Percentiles rank a stretch among this genome's conserved stretches.
Evolutionary conservation across 2,329 filamentous ascomycete genomes (phyloP).

Genomic region (Colletotrichum incanum): DNA sequence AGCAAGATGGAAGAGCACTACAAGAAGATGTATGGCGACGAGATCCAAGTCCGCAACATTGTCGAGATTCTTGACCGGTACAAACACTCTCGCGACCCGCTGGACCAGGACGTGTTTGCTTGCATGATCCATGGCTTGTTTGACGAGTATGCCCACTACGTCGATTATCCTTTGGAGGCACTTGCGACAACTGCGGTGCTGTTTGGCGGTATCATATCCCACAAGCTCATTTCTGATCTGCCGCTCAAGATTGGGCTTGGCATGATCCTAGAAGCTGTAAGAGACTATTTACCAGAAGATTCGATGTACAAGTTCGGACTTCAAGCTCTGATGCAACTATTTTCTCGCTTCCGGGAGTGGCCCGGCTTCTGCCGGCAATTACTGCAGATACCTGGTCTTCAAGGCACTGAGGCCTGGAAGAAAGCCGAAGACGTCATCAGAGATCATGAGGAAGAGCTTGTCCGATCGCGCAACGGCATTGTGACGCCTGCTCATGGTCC

Average conservation of each 20-base stretch:
- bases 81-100: slow-evolving; percentile 86
- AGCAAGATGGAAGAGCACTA: slow-evolving; percentile 97
- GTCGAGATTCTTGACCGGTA: slow-evolving; percentile 88
- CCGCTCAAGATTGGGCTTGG: slow-evolving; percentile 94
- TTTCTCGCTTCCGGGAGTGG: slow-evolving; percentile 90
- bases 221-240: slow-evolving; percentile 90
- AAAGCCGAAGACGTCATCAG: slow-evolving; percentile 87
- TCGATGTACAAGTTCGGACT: slow-evolving; percentile 99
- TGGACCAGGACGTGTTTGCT: slow-evolving; percentile 94
- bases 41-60: slow-evolving; percentile 88
- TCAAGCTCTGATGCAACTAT: slow-evolving; percentile 92
- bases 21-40: slow-evolving; percentile 96
- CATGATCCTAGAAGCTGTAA: slow-evolving; percentile 97
- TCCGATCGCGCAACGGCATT: slow-evolving; percentile 69
- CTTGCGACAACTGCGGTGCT: slow-evolving; percentile 95
- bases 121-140: slow-evolving; percentile 99
- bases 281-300: slow-evolving; percentile 85
- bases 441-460: slow-evolving; percentile 74
- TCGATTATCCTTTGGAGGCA: slow-evolving; percentile 96
- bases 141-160: slow-evolving; percentile 96
- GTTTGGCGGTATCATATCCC: slow-evolving; percentile 96
- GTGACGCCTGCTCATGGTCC: slow-evolving; percentile 54
- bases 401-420: slow-evolving; percentile 86
- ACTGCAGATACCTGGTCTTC: slow-evolving; percentile 84
- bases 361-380: slow-evolving; percentile 93